Evolutionary conservation across 2,329 filamentous ascomycete genomes (phyloP), one percentile per base, ranked within the genome.

Genomic region (Grosmannia serpens): DNA sequence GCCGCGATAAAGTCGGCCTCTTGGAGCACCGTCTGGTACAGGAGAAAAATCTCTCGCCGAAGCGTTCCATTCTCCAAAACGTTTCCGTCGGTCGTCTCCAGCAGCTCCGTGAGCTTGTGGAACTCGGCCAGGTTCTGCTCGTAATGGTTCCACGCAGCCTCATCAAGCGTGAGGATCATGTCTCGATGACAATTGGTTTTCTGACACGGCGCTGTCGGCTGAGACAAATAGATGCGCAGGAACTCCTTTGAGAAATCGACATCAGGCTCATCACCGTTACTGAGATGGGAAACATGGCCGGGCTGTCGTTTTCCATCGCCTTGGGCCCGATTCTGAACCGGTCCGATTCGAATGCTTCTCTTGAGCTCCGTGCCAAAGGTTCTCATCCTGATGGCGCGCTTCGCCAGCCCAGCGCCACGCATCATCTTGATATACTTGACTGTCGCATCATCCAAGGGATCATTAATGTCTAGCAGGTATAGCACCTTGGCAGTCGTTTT

Each of bases 391-490:
- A 65, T 63, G 5, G 60, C 56, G 0, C 35, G 38, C 31, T 71
- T 66, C 1, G 66, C 62, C 1, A 77, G 60, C 0, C 72, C 71
- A 0, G 70, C 69, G 1, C 66, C 66, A 20, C 68, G 67, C 58
- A 72, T 72, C 1, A 77, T 65, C 2, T 61, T 64, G 20, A 68
- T 66, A n/a, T 76, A 74, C 7, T 75, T 70, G 56, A 71, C 69
- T 0, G 74, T 75, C 0, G 73, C 73, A 52, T 77, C 75, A 44
- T 77, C 74, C 0, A 75, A 70, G 0, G 76, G 73, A 50, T 75
- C 71, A 63, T 78, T 78, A 57, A 78, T 73, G 56, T 78, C 76
- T 1, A 78, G 67, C 0, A 78, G 64, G 54, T 77, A 78, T 0
- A 78, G 65, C 13, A 78, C 70, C 8, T 70, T 75, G 59, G 61